Percentiles rank a stretch among this genome's conserved stretches.
Conservation (phyloP, 768 basidiomycete species). For the Psilocybe tampanensis region DNA sequence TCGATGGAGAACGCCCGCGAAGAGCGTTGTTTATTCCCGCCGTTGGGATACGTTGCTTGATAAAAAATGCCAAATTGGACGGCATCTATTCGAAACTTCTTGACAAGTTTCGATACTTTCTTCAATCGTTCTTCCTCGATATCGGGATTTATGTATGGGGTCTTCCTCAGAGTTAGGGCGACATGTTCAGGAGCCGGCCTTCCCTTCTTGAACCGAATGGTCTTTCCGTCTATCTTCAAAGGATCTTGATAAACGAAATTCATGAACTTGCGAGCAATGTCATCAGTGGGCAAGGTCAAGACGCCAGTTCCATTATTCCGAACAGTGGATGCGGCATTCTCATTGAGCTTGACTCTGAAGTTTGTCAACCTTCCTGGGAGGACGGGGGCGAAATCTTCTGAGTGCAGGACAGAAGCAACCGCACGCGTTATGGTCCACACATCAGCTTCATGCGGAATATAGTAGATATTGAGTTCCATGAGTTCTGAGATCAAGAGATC, state of each 20-base stretch:
- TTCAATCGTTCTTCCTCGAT: conserved; percentile 50
- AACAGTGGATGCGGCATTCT: conserved; percentile 47
- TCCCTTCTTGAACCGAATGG: conserved; percentile 36
- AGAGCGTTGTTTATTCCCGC: conserved; percentile 27
- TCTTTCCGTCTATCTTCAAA: conserved; percentile 43
- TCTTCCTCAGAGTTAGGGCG: conserved; percentile 47
- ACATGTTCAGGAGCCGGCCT: conserved; percentile 15
- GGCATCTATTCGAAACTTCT: conserved; percentile 54
- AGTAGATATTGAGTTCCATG: conserved; percentile 41
- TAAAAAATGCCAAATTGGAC: conserved; percentile 73
- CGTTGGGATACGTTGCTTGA: conserved; percentile 34
- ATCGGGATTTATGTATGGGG: conserved; percentile 56
- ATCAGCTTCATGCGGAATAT: conserved; percentile 43
- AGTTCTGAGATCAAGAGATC: neutral
- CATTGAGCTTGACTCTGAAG: conserved; percentile 60
- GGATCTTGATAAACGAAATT: conserved; percentile 42
- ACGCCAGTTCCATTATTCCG: conserved; percentile 57
- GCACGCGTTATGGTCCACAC: conserved; percentile 58
- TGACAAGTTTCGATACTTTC: conserved; percentile 45
- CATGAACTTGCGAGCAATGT: conserved; percentile 49
- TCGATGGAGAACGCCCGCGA: conserved; percentile 69
- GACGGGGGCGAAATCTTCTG: conserved; percentile 46
- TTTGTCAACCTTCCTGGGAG: conserved; percentile 48
- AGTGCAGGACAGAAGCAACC: conserved; percentile 61
- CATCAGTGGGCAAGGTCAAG: conserved; percentile 39